phyloP scores from a whole-genome alignment of 257 asterid species.

The Fraxinus americana region DNA sequence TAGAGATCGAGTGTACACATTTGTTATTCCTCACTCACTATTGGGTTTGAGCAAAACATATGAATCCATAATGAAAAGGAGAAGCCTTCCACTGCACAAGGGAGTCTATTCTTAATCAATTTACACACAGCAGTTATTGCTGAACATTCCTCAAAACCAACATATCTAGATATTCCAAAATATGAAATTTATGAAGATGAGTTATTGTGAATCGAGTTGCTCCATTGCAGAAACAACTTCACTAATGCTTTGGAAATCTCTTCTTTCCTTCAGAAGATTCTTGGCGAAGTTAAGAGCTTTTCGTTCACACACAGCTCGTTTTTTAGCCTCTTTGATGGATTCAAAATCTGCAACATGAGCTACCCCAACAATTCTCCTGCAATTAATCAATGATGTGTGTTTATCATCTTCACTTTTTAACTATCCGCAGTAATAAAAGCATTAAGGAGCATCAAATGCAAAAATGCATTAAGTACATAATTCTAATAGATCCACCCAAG shows the following conservation, averaged over 20 bases:
- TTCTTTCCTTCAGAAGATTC: constrained; percentile 70
- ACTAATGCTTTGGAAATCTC: constrained; percentile 48
- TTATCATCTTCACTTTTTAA: neutral
- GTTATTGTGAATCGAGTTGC: constrained; percentile 34
- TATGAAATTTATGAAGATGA: neutral
- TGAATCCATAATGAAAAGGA: neutral
- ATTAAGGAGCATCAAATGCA: neutral
- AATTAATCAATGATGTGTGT: constrained; percentile 16
- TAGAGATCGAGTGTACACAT: neutral
- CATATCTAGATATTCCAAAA: neutral
- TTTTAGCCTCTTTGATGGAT: constrained; percentile 61
- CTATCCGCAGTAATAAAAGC: neutral
- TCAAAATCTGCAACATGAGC: constrained; percentile 97
- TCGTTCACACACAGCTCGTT: constrained; percentile 83
- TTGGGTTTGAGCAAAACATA: neutral
- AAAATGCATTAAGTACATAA: neutral
- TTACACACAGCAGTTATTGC: neutral
- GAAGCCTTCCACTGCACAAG: neutral
- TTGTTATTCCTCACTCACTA: neutral
- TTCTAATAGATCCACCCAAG: neutral
- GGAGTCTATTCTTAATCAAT: neutral
- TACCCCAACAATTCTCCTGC: constrained; percentile 95
- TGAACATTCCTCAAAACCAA: neutral
- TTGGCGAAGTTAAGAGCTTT: constrained; percentile 77
- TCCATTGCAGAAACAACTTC: constrained; percentile 73